Evolutionary conservation across 768 basidiomycete genomes (phyloP).

Genomic region (Phlegmacium glaucopus): DNA sequence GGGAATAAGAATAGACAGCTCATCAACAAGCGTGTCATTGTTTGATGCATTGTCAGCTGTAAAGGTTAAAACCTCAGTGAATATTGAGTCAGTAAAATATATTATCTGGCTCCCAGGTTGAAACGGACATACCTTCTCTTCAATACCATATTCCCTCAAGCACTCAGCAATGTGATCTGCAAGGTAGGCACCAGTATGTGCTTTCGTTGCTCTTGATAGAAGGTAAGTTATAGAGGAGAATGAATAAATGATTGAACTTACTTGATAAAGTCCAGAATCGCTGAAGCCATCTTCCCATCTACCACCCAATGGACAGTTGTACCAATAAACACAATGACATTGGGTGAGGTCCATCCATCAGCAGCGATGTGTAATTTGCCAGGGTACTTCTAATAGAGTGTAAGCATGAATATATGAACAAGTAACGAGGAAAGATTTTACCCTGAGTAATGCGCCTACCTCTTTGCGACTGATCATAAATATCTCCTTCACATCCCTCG

Average conservation of each 20-base stretch:
- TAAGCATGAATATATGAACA: neutral
- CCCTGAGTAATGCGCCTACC: neutral
- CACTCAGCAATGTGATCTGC: too few relatives aligned
- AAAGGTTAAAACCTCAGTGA: neutral
- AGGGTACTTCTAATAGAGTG: neutral
- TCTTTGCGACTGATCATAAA: neutral
- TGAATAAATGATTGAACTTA: too few relatives aligned
- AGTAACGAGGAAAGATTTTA: neutral
- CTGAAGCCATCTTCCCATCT: neutral
- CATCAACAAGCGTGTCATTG: too few relatives aligned
- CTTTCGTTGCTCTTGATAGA: too few relatives aligned
- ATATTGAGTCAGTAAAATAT: neutral
- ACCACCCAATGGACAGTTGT: neutral
- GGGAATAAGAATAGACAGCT: too few relatives aligned
- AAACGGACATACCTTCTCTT: too few relatives aligned
- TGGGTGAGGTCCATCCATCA: neutral
- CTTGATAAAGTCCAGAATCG: neutral
- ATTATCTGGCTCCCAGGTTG: neutral
- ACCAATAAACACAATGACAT: neutral
- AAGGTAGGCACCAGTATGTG: too few relatives aligned
- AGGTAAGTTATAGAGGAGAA: too few relatives aligned
- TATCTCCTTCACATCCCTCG: too few relatives aligned
- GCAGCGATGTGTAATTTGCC: too few relatives aligned
- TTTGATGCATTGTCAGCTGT: neutral
- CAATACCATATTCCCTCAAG: too few relatives aligned